phyloP scores from a whole-genome alignment of 768 basidiomycete species.

The Russula sp. region DNA sequence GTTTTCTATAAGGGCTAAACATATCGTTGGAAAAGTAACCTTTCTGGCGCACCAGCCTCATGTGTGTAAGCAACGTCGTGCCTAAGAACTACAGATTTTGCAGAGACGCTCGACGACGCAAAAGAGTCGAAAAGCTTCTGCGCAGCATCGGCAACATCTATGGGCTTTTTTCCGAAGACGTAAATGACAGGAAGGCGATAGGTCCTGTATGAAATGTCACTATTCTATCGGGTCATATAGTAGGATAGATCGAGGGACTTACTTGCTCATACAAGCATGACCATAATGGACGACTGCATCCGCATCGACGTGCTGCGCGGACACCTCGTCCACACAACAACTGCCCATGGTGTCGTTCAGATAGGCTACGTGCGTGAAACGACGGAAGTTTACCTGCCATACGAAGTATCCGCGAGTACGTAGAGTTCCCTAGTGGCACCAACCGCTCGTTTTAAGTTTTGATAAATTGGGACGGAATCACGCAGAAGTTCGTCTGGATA shows the following conservation, averaged over 20 bases:
- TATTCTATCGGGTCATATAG: background rate
- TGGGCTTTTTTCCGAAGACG: constrained; percentile 73
- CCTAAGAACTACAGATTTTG: constrained; percentile 51
- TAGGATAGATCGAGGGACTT: background rate
- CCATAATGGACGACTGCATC: constrained; percentile 94
- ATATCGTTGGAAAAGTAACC: background rate
- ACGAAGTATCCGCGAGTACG: constrained; percentile 96
- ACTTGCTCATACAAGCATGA: constrained; percentile 94
- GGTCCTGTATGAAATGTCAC: constrained; percentile 49
- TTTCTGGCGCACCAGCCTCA: constrained; percentile 48
- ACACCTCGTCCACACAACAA: constrained; percentile 96
- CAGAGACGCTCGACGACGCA: constrained; percentile 20
- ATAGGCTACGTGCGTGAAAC: background rate
- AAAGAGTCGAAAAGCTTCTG: constrained; percentile 42
- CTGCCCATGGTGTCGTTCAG: constrained; percentile 39
- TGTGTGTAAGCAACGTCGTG: constrained; percentile 81
- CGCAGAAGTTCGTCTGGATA: constrained; percentile 92
- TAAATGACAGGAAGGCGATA: constrained; percentile 87
- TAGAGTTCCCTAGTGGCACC: constrained; percentile 61
- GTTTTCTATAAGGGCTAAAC: constrained; percentile 35
- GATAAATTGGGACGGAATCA: constrained; percentile 82
- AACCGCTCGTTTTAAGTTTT: constrained; percentile 53
- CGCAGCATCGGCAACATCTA: constrained; percentile 57
- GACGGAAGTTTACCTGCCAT: constrained; percentile 69
- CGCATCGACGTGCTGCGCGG: constrained; percentile 90